Percentiles rank a stretch among this genome's conserved stretches.
Conservation (phyloP, 192 early-diverging fungal genomes). For the Backusella tuberculispora region DNA sequence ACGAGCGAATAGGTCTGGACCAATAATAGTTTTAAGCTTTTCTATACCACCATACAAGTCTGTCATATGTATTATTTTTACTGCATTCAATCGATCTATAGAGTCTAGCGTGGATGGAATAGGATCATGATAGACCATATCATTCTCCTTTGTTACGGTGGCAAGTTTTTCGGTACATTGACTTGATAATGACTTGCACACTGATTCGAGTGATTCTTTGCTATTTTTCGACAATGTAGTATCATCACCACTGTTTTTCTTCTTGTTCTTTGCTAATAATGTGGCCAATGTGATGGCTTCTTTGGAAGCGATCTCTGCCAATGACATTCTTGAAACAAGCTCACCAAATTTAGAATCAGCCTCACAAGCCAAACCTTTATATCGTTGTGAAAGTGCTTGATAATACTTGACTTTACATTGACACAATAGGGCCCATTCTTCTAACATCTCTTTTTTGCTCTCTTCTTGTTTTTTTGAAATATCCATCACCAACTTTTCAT, state of each 20-base stretch:
- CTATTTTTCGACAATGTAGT: constrained; percentile 64
- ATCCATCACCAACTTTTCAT: constrained; percentile 71
- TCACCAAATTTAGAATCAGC: constrained; percentile 84
- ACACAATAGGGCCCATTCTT: constrained; percentile 80
- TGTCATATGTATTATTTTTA: constrained; percentile 76
- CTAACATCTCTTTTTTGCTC: constrained; percentile 61
- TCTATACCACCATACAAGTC: constrained; percentile 73
- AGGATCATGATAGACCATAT: constrained; percentile 92
- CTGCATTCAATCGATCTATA: constrained; percentile 83
- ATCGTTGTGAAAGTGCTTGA: constrained; percentile 82
- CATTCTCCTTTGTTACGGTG: constrained; percentile 84
- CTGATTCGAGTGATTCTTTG: constrained; percentile 71
- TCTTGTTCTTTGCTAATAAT: constrained; percentile 48
- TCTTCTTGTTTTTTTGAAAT: constrained; percentile 73
- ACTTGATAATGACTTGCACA: constrained; percentile 64
- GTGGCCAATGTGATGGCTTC: constrained; percentile 82
- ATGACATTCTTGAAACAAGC: constrained; percentile 71
- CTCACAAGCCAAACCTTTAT: constrained; percentile 73
- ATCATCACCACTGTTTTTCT: constrained; percentile 55
- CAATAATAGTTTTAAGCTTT: constrained; percentile 82
- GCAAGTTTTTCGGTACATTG: constrained; percentile 72
- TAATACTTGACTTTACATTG: constrained; percentile 91
- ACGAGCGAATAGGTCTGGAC: constrained; percentile 86
- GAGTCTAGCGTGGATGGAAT: constrained; percentile 81
- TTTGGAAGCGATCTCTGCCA: constrained; percentile 82